Evolutionary conservation across 2,329 filamentous ascomycete species (phyloP).

Genomic region (Nigrospora osmanthi): DNA sequence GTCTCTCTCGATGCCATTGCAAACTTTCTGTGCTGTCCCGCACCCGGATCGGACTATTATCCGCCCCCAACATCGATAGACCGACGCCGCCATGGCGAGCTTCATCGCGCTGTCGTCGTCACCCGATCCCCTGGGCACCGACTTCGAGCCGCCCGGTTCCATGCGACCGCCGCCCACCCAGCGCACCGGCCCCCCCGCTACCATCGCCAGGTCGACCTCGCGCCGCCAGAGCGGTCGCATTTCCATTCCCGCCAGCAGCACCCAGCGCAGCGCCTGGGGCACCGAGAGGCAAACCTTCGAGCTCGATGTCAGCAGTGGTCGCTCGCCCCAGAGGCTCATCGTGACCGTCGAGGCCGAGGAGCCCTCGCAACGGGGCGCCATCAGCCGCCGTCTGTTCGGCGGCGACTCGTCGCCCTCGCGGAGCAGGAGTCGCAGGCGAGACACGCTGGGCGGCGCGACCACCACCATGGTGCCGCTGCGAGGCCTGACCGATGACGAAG

Average conservation of each 20-base stretch:
- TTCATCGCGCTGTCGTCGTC: slow-evolving; percentile 23
- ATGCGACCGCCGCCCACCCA: slow-evolving; percentile 14
- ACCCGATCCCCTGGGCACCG: slow-evolving; percentile 23
- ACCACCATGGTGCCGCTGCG: slow-evolving; percentile 44
- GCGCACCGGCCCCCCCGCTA: background rate
- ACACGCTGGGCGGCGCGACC: slow-evolving; percentile 27
- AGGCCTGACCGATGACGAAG: slow-evolving; percentile 33
- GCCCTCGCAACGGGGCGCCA: slow-evolving; percentile 16
- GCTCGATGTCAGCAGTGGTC: slow-evolving; percentile 43
- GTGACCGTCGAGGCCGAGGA: slow-evolving; percentile 48
- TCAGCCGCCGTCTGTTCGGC: slow-evolving; percentile 23
- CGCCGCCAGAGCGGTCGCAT: slow-evolving; percentile 1
- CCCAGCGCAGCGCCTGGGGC: slow-evolving; percentile 12
- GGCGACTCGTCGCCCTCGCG: slow-evolving; percentile 26
- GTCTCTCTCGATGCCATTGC: too few relatives aligned
- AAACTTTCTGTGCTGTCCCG: background rate
- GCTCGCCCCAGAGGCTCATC: slow-evolving; percentile 41
- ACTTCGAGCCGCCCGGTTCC: slow-evolving; percentile 10
- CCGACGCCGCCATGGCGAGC: slow-evolving; percentile 9
- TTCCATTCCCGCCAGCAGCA: slow-evolving; percentile 34
- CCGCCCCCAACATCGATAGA: background rate
- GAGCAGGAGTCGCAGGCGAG: slow-evolving; percentile 24
- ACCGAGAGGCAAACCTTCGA: slow-evolving; percentile 49
- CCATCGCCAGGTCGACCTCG: background rate
- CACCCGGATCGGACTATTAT: background rate